Evolutionary conservation across 139 green algal genomes (phyloP), one percentile per base, ranked within the genome.

Genomic region (Chlorella sp.): DNA sequence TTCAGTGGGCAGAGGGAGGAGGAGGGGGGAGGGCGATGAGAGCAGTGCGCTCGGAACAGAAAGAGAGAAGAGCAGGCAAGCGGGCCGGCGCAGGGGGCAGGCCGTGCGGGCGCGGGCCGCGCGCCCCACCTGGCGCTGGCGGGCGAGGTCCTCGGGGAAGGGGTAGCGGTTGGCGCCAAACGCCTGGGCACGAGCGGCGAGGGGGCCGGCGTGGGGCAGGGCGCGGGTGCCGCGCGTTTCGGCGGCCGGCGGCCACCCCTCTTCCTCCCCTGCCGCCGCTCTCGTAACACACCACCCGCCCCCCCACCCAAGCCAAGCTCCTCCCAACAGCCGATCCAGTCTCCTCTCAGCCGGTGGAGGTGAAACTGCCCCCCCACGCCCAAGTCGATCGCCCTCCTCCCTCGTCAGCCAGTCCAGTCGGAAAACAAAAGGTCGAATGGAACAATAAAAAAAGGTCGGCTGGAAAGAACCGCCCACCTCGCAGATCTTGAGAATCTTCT

Each of bases 101-200:
- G 59, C 12, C 4, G 59, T 43, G 59, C 59, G 17, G 60, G 45
- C 12, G 14, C 12, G 27, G 17, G n/a, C 43, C 23, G 40, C 43
- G 19, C 35, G 15, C 38, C 64, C 42, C 56, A 95, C 88, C 84
- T 94, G 86, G 45, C 87, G 88, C 86, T 97, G 95, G 27, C 91
- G 86, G 6, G 82, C 46, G 8, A 82, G 58, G 55, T 99, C 95
- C 76, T 99, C 96, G 19, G 96, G 96, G 77, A 98, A 96, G 27
- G 96, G 96, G 82, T 99, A 99, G 50, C 94, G 89, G 87, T 98
- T 98, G 66, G 96, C 96, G 48, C 80, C 77, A 76, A 96, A 99
- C 5, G 94, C 93, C 68, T 99, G 95, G 64, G 91, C 98, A n/a
- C n/a, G n/a, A n/a, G n/a, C n/a, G n/a, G n/a, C n/a, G n/a, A n/a